Evolutionary conservation across 1,284 basidiomycete genomes (phyloP).

Genomic region (Apiotrichum veenhuisii): DNA sequence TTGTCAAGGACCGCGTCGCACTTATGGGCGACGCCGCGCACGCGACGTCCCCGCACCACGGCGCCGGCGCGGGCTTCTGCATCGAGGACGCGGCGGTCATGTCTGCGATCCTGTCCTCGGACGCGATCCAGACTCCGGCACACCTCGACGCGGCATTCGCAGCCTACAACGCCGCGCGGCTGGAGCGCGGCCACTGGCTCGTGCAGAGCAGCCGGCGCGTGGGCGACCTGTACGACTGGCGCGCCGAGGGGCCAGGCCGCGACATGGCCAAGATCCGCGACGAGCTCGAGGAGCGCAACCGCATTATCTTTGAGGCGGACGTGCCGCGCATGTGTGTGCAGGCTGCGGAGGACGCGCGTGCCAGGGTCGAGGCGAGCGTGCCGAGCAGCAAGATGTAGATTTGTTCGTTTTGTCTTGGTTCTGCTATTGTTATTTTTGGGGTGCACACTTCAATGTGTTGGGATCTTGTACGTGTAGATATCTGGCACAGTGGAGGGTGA

Average conservation of each 20-base stretch:
- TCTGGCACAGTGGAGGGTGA: too few relatives aligned
- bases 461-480: too few relatives aligned
- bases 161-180: constrained; percentile 14
- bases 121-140: not conserved
- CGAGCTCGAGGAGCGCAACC: constrained; percentile 13
- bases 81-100: constrained; percentile 22
- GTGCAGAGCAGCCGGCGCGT: constrained; percentile 12
- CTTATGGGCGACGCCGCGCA: constrained; percentile 22
- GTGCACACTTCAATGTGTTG: too few relatives aligned
- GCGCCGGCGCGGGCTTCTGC: constrained; percentile 23
- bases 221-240: constrained; percentile 22
- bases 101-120: constrained; percentile 9
- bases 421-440: too few relatives aligned
- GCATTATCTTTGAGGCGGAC: constrained; percentile 10
- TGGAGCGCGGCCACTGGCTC: constrained; percentile 20
- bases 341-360: not conserved
- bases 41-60: constrained; percentile 24
- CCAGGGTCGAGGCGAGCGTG: not conserved
- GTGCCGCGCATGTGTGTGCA: constrained; percentile 1
- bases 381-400: not conserved
- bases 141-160: constrained; percentile 7
- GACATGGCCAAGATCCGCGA: constrained; percentile 17
- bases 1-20: constrained; percentile 10
- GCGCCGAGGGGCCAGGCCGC: constrained; percentile 7
- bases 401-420: not conserved